Evolutionary conservation across 1,284 basidiomycete species (phyloP).

Genomic region (Ceratobasidium papillatum): DNA sequence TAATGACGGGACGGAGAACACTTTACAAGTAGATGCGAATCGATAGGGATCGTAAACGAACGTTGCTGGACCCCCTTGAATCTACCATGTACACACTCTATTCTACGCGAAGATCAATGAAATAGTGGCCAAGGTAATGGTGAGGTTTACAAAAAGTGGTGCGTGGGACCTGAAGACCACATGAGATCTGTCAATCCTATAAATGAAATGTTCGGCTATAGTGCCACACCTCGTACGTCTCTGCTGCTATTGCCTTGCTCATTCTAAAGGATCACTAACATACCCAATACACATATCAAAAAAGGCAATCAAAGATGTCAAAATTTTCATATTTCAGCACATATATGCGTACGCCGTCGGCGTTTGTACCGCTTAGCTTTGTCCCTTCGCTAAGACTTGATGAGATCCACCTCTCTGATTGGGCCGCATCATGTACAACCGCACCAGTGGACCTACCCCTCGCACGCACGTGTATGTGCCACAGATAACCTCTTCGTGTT

Average conservation of each 20-base stretch:
- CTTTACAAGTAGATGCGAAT: no score
- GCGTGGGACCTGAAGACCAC: no score
- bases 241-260: neutral
- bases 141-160: no score
- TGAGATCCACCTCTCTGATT: neutral
- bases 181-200: no score
- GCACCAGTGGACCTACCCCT: no score
- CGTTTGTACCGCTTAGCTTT: neutral
- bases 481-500: neutral
- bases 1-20: no score
- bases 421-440: neutral
- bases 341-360: neutral
- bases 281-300: neutral
- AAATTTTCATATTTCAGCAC: neutral
- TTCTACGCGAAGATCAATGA: no score
- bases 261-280: neutral
- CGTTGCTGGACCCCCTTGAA: no score
- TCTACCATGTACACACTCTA: no score
- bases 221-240: neutral
- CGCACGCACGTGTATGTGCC: conserved; percentile 1
- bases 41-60: no score
- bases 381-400: neutral
- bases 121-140: no score
- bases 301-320: neutral
- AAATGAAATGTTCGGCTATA: no score